Evolutionary conservation across 139 green algal species (phyloP), one percentile per base, ranked within the genome.

Genomic region (Micractinium sp.): DNA sequence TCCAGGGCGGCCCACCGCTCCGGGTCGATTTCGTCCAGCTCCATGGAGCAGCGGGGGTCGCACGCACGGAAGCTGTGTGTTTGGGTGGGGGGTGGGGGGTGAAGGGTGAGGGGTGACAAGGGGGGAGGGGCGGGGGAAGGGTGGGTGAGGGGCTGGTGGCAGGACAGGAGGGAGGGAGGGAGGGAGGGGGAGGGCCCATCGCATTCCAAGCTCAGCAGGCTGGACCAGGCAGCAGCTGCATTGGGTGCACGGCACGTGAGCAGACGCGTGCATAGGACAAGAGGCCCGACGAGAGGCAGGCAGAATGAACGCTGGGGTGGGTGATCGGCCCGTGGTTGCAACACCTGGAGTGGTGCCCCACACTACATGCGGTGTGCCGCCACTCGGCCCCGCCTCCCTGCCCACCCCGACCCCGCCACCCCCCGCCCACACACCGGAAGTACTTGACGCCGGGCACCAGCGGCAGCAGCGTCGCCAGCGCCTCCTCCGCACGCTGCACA

Each of bases 11-110:
- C 91, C 94, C 94, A 97, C 82, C 91, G 81, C n/a, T 88, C 90
- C 12, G 96, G 95, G 80, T 96, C 91, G 2, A 96, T 94, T 81
- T 96, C 92, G 84, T 98, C 96, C 78, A 98, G 93, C 81, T 95
- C 94, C 90, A 98, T 97, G 33, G 79, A 85, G 89, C 94, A 98
- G 29, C 96, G 91, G 38, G 90, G 81, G 75, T 98, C 95, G 38
- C 91, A 63, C 4, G 95, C 92, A 88, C 93, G 93, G 91, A 97
- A 97, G 47, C 95, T 94, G 90, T 2, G 47, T 27, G 27, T 7
- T 19, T 14, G 36, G 35, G 12, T 5, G 2, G 18, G 36, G 23
- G 35, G 35, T 14, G 7, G 56, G 56, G n/a, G 14, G 56, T 12
- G 56, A 22, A 33, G 33, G 74, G n/a, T 33, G 74, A n/a, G n/a